Evolutionary conservation across 1,139 yeast species (phyloP).

Genomic region (Suhomyces kunorum): DNA sequence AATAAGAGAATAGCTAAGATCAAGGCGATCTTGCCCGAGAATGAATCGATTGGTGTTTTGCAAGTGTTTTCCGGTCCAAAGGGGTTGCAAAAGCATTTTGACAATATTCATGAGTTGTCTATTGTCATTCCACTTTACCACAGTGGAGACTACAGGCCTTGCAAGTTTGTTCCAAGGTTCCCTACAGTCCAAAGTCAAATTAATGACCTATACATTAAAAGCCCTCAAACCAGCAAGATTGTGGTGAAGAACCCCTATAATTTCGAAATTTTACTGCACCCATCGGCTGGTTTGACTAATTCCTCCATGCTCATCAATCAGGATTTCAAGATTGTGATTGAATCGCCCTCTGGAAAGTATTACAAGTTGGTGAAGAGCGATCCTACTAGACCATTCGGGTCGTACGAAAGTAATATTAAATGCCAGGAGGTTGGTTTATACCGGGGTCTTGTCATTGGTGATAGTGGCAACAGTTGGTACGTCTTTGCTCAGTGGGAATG

Average conservation of each 20-base stretch:
- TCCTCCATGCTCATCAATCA: conserved; percentile 40
- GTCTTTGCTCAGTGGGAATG: conserved; percentile 93
- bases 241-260: conserved; percentile 58
- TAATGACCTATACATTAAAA: conserved; percentile 76
- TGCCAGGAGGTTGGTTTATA: conserved; percentile 77
- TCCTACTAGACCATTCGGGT: conserved; percentile 46
- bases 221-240: conserved; percentile 76
- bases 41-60: conserved; percentile 66
- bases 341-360: conserved; percentile 82
- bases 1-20: conserved; percentile 68
- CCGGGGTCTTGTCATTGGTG: conserved; percentile 80
- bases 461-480: conserved; percentile 81
- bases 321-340: conserved; percentile 64
- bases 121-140: conserved; percentile 79
- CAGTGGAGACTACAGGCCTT: conserved; percentile 58
- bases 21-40: conserved; percentile 78
- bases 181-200: conserved; percentile 69
- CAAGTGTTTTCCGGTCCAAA: conserved; percentile 73
- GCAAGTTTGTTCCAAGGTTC: conserved; percentile 66
- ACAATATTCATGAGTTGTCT: conserved; percentile 68
- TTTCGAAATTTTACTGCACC: conserved; percentile 66
- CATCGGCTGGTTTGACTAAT: conserved; percentile 53
- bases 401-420: conserved; percentile 59
- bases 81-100: conserved; percentile 60
- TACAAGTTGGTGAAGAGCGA: conserved; percentile 58